Percentiles rank a stretch among this genome's conserved stretches.
phyloP scores from a whole-genome alignment of 2,329 filamentous ascomycete species.

The Fusarium napiforme region DNA sequence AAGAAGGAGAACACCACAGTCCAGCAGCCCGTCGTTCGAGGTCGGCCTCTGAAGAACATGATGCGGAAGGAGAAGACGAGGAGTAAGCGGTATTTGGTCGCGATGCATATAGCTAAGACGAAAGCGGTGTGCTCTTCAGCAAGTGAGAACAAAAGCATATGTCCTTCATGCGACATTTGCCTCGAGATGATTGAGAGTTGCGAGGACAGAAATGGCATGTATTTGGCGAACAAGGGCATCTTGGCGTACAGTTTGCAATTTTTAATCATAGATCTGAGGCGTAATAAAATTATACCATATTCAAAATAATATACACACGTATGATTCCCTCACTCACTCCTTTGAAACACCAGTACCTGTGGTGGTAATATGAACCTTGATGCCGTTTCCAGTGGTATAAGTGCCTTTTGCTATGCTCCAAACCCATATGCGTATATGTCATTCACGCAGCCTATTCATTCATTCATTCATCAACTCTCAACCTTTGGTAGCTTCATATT shows the following conservation, averaged over 20 bases:
- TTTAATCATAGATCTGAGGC: conserved; percentile 40
- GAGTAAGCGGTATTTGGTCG: conserved; percentile 37
- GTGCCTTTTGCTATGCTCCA: conserved; percentile 5
- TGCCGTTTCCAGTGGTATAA: conserved; percentile 6
- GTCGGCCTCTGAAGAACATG: conserved; percentile 50
- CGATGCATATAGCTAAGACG: conserved; percentile 60
- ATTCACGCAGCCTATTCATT: not conserved
- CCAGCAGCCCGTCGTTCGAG: conserved; percentile 39
- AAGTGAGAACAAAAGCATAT: not conserved
- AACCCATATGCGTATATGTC: not conserved
- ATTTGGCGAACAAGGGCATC: conserved; percentile 26
- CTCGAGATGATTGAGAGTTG: not conserved
- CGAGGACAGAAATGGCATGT: conserved; percentile 18
- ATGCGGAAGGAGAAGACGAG: conserved; percentile 62
- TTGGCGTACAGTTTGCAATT: conserved; percentile 30
- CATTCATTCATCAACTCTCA: not conserved
- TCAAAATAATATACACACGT: not conserved
- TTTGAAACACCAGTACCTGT: not conserved
- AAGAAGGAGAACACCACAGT: conserved; percentile 33
- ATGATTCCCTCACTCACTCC: not conserved
- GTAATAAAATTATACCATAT: conserved; percentile 14
- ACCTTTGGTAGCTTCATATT: conserved; percentile 37
- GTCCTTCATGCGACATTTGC: conserved; percentile 13
- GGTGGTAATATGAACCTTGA: not conserved
- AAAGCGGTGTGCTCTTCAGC: conserved; percentile 36